Percentiles rank a stretch among this genome's conserved stretches.
phyloP scores from a whole-genome alignment of 768 basidiomycete genomes.

The Ramaria sp. region DNA sequence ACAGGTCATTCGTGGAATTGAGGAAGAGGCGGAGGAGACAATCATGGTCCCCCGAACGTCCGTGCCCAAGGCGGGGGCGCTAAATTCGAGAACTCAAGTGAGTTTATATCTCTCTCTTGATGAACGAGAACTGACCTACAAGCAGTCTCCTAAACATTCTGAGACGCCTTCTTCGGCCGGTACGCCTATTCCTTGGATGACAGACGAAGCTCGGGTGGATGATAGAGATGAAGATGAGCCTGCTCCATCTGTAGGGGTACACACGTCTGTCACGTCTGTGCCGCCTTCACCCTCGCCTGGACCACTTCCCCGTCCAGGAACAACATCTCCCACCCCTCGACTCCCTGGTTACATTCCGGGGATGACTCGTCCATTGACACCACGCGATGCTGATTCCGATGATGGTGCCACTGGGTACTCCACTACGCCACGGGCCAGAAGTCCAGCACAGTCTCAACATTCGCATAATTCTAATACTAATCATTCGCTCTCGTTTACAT shows the following conservation, averaged over 20 bases:
- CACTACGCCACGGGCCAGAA: conserved; percentile 57
- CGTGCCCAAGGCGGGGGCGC: conserved; percentile 2
- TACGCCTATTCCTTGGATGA: conserved; percentile 10
- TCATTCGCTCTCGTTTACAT: conserved; percentile 43
- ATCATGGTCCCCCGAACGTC: conserved; percentile 12
- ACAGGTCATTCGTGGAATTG: conserved; percentile 66
- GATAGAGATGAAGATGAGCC: conserved; percentile 5
- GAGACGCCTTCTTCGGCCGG: conserved; percentile 3
- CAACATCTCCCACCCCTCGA: conserved; percentile 38
- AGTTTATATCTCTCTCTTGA: background rate
- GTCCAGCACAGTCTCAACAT: conserved; percentile 19
- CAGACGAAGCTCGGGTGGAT: conserved; percentile 6
- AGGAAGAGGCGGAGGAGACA: conserved; percentile 40
- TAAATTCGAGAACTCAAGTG: conserved; percentile 4
- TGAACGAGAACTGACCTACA: background rate
- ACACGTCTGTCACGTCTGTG: background rate
- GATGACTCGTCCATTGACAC: conserved; percentile 87
- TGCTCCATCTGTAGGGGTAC: background rate
- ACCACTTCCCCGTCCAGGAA: conserved; percentile 39
- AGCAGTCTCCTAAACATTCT: conserved; percentile 1
- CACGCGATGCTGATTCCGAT: conserved; percentile 56
- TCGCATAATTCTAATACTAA: conserved; percentile 23
- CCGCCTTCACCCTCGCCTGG: conserved; percentile 39
- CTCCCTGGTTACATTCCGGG: conserved; percentile 82
- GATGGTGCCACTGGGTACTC: conserved; percentile 60